Base-by-base conservation (phyloP, 108 stramenopile genomes). In the Nannochloropsis salina region DNA sequence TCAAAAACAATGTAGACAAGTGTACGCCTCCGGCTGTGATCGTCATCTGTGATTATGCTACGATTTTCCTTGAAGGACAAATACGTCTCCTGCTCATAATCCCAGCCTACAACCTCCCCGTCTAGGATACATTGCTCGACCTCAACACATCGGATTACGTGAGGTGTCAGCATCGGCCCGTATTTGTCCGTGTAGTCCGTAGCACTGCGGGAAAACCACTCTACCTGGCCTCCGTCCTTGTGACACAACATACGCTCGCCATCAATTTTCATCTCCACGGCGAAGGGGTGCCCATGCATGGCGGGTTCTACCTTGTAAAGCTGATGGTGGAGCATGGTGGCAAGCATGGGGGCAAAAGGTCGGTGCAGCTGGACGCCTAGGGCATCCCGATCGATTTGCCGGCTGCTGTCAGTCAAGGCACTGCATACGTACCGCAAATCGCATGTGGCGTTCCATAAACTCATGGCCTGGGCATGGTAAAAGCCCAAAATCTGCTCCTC, bases 181-280 rank as follows among this genome's bases (percentile, higher is more conserved):
- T 90, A 90, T 42, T 61, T 85, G 18, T 88, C 87, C 18, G 89
- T 90, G 89, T 90, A 90, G 42, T 90, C 90, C 43, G 83, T 90
- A 20, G 84, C 86, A 31, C 84, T 43, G 15, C 90, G 86, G 8
- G 89, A 90, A 45, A 84, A 90, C 85, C 87, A 89, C 80, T 22
- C 87, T 42, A 89, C 85, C 84, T 84, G 81, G 80, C 44, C 45
- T 9, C 87, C 83, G 18, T 90, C 87, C 43, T 86, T 84, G 44
- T 90, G 90, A 42, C 86, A 87, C 43, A 89, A 79, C 44, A 89
- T 89, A 3, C 90, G 51, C 44, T 90, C 90, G 43, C 90, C 90
- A 47, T 90, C 90, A 12, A 90, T 84, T 42, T 90, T 90, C 31
- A 31, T 31, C 1, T 31, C 31, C 31, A 31, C 31, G 31, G 31